Conservation (phyloP, 1,284 basidiomycete species). For the Volvariella volvacea region DNA sequence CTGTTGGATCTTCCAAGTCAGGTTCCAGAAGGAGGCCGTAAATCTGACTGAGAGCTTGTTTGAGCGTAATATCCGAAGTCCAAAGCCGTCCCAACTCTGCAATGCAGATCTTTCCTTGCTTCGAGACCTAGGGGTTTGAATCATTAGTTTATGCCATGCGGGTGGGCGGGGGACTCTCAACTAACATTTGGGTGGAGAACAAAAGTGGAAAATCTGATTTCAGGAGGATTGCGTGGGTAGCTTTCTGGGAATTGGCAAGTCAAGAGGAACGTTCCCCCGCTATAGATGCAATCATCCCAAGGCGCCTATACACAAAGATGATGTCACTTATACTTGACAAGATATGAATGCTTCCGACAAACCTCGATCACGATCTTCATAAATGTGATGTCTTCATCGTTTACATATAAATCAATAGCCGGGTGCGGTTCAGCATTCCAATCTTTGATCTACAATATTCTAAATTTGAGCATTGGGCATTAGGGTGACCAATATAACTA, state of each 20-base stretch:
- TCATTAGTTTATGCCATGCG: not conserved
- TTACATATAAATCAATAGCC: slow-evolving; percentile 19
- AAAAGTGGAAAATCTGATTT: slow-evolving; percentile 20
- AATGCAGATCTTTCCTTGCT: slow-evolving; percentile 22
- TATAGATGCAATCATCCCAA: slow-evolving; percentile 19
- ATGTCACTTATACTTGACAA: not conserved
- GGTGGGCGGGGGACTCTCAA: not conserved
- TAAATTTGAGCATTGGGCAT: not conserved
- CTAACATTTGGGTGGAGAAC: slow-evolving; percentile 22
- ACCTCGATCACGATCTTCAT: slow-evolving; percentile 20
- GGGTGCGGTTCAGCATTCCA: slow-evolving; percentile 15
- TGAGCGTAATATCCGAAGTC: slow-evolving; percentile 21
- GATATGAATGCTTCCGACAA: not conserved
- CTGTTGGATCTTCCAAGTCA: slow-evolving; percentile 20
- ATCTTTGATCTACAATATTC: slow-evolving; percentile 13
- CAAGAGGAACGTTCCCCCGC: slow-evolving; percentile 17
- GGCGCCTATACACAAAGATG: not conserved
- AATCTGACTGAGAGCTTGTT: slow-evolving; percentile 15
- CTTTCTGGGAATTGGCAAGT: slow-evolving; percentile 17
- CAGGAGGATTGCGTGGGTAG: slow-evolving; percentile 21
- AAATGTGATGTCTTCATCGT: slow-evolving; percentile 19
- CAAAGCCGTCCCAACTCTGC: slow-evolving; percentile 21
- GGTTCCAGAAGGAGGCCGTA: slow-evolving; percentile 19
- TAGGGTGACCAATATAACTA: not conserved
- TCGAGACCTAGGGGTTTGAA: slow-evolving; percentile 15